Evolutionary conservation across 176 grass and related monocot genomes (phyloP).

Genomic region (Triticum monococcum): DNA sequence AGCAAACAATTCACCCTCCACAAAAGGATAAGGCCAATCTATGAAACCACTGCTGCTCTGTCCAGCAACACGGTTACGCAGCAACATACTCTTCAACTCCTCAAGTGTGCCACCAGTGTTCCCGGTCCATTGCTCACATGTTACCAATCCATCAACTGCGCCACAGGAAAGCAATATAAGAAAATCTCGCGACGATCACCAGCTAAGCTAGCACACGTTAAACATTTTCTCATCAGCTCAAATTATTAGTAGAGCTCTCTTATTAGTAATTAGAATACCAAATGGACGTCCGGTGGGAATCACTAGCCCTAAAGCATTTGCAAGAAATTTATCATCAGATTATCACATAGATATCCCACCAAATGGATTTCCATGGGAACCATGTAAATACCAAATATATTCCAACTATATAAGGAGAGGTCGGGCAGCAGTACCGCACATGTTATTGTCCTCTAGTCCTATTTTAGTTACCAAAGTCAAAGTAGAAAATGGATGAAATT

Average conservation of each 20-base stretch:
- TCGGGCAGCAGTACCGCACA: not conserved
- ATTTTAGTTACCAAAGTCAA: not conserved
- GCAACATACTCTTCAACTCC: conserved; percentile 45
- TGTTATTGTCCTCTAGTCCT: not conserved
- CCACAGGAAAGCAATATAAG: conserved; percentile 25
- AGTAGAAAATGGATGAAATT: not conserved
- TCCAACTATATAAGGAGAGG: not conserved
- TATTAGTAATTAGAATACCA: not conserved
- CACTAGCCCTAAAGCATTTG: no score
- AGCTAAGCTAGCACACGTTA: not conserved
- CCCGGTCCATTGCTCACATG: conserved; percentile 66
- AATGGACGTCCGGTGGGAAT: not conserved
- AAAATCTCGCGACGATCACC: not conserved
- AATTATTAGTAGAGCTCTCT: not conserved
- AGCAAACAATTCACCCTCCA: conserved; percentile 61
- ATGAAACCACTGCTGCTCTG: conserved; percentile 35
- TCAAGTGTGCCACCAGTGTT: conserved; percentile 17
- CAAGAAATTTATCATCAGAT: not conserved
- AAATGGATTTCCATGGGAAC: not conserved
- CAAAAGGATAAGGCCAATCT: conserved; percentile 68
- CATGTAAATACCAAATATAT: not conserved
- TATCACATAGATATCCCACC: not conserved
- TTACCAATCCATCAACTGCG: conserved; percentile 73
- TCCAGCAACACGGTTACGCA: conserved; percentile 31
- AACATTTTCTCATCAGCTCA: not conserved